These are phyloP conservation scores for Cyclotella atomus DNA, from an alignment of 108 stramenopile species.

Conservation along the genomic window DNA sequence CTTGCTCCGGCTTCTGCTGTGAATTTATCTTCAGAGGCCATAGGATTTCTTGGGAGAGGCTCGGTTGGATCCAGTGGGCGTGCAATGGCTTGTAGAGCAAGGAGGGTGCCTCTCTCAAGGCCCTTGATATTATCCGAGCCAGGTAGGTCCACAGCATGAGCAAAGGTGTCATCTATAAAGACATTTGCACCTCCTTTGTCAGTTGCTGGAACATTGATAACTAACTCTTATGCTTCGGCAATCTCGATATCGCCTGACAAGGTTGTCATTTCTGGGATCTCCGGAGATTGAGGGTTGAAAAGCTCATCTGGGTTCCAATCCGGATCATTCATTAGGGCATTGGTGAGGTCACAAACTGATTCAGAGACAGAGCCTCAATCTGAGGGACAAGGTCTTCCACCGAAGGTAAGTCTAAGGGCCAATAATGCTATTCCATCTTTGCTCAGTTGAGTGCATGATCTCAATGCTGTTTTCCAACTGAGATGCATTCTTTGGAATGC, in stretches of 20 bases:
- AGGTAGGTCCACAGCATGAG: neutral
- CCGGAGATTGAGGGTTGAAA: neutral
- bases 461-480: neutral
- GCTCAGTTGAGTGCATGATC: conserved; percentile 11
- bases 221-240: conserved; percentile 11
- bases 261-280: neutral
- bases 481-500: conserved; percentile 2
- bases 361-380: conserved; percentile 24
- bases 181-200: neutral
- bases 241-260: neutral
- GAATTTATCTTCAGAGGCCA: conserved; percentile 18
- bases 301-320: conserved; percentile 23
- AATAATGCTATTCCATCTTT: neutral
- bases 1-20: conserved; percentile 2
- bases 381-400: conserved; percentile 22
- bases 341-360: conserved; percentile 20
- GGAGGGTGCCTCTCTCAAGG: neutral
- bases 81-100: conserved; percentile 9
- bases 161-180: conserved; percentile 20
- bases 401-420: conserved; percentile 24
- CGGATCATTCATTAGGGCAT: neutral
- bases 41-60: conserved; percentile 15
- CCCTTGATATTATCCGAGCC: conserved; percentile 5
- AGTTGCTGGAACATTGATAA: conserved; percentile 8
- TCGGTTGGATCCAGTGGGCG: neutral